Conservation (phyloP, 129 eudicot genomes). For the Logfia minima region DNA sequence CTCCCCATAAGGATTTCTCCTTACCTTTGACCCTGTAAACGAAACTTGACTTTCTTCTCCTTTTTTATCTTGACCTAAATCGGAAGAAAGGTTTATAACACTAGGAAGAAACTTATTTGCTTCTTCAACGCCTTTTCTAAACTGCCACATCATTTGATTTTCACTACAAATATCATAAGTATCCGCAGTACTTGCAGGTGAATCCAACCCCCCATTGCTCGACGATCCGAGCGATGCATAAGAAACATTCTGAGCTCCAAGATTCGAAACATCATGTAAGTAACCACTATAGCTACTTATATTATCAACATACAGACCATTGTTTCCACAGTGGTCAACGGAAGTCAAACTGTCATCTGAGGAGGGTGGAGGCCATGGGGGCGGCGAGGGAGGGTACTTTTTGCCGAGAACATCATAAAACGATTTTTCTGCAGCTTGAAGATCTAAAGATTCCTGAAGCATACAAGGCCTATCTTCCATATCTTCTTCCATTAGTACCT, state of each 20-base stretch:
- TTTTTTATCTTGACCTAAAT: conserved; percentile 20
- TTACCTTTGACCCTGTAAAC: conserved; percentile 37
- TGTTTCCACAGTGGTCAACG: conserved; percentile 31
- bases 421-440: conserved; percentile 73
- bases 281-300: conserved; percentile 30
- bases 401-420: conserved; percentile 64
- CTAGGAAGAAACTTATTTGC: conserved; percentile 71
- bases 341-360: conserved; percentile 32
- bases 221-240: conserved; percentile 33
- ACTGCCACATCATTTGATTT: conserved; percentile 60
- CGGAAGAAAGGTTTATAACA: conserved; percentile 29
- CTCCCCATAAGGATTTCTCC: conserved; percentile 42
- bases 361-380: conserved; percentile 40
- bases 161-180: conserved; percentile 43
- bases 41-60: conserved; percentile 13
- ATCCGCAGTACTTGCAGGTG: conserved; percentile 60
- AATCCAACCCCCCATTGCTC: conserved; percentile 38
- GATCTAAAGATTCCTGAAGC: conserved; percentile 61
- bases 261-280: conserved; percentile 25
- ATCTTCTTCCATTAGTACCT: conserved; percentile 72
- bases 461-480: conserved; percentile 54
- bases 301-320: conserved; percentile 18
- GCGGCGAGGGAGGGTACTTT: conserved; percentile 61
- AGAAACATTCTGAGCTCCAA: conserved; percentile 32
- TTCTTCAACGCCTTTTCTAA: conserved; percentile 70